Conservation (phyloP, 805 yeast genomes). For the Spathaspora passalidarum region DNA sequence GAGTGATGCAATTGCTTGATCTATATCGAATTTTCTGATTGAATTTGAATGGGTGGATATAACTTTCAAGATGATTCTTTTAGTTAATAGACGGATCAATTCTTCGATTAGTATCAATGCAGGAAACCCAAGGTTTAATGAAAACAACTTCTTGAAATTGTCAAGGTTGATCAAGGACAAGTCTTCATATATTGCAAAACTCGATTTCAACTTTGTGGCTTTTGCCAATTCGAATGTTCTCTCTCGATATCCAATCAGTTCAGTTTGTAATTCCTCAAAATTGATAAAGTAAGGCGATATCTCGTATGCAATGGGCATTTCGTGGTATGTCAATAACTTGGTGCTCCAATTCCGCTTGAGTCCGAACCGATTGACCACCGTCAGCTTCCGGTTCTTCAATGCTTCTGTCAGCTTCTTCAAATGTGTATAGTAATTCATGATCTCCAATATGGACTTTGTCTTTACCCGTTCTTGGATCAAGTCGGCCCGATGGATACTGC, state of each 20-base stretch:
- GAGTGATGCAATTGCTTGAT: background rate
- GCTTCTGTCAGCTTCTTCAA: constrained; percentile 26
- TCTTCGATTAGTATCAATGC: constrained; percentile 19
- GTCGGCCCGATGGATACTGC: constrained; percentile 47
- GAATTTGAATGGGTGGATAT: background rate
- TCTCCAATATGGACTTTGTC: constrained; percentile 42
- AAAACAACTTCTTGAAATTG: background rate
- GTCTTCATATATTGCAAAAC: background rate
- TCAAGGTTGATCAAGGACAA: background rate
- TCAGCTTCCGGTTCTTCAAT: constrained; percentile 15
- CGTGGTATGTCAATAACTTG: constrained; percentile 33
- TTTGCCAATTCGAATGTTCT: background rate
- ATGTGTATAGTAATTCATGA: constrained; percentile 42
- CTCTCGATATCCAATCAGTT: constrained; percentile 12
- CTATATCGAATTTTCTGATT: background rate
- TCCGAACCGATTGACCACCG: background rate
- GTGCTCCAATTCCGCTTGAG: constrained; percentile 6
- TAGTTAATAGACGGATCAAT: constrained; percentile 12
- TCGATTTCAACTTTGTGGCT: background rate
- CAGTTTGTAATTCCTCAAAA: constrained; percentile 43
- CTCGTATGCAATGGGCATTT: constrained; percentile 53
- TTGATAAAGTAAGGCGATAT: constrained; percentile 41
- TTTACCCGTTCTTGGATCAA: constrained; percentile 36
- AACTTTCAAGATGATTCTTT: constrained; percentile 12
- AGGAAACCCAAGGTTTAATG: constrained; percentile 1